Evolutionary conservation across 2,329 filamentous ascomycete genomes (phyloP), one percentile per base, ranked within the genome.

Genomic region (Fusarium buxicola): DNA sequence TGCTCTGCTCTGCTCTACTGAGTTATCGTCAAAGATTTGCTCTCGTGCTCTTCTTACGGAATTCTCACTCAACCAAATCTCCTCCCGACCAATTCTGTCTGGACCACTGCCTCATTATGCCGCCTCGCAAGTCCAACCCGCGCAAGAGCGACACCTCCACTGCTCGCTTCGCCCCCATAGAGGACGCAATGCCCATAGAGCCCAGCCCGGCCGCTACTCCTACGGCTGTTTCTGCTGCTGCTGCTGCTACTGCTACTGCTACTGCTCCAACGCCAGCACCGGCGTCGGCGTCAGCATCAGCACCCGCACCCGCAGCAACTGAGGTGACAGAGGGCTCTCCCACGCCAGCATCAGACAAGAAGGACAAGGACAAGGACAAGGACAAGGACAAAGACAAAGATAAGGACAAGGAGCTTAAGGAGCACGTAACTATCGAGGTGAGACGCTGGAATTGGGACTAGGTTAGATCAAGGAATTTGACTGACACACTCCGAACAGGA

Each of bases 101-200:
- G n/a, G n/a, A n/a, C n/a, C n/a, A n/a, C n/a, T n/a, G n/a, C n/a
- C 66, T 51, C 36, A 51, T 30, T 47, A 87, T 87, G 85, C 82
- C 85, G 43, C 79, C 84, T 24, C 80, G 82, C 49, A 88, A 88
- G 73, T 83, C 80, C 62, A 84, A 85, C 65, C 69, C 75, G 25
- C 77, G 77, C 60, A 78, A 75, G 60, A 81, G 78, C 76, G 80
- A 83, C 63, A 77, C 77, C 38, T 80, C 82, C 10, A 77, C 77
- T 49, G 78, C 81, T 8, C 76, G 78, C 30, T 79, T 82, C 40
- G 78, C 77, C 34, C 77, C 76, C 25, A 76, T 77, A 60, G 81
- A 83, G 41, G 79, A 82, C 40, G 74, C 75, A 49, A 69, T 55
- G 39, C 66, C 56, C 28, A 47, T 67, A 21, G 61, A 69, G 15